Evolutionary conservation across 2,329 filamentous ascomycete species (phyloP), one percentile per base, ranked within the genome.

Genomic region (Sclerotinia glacialis): DNA sequence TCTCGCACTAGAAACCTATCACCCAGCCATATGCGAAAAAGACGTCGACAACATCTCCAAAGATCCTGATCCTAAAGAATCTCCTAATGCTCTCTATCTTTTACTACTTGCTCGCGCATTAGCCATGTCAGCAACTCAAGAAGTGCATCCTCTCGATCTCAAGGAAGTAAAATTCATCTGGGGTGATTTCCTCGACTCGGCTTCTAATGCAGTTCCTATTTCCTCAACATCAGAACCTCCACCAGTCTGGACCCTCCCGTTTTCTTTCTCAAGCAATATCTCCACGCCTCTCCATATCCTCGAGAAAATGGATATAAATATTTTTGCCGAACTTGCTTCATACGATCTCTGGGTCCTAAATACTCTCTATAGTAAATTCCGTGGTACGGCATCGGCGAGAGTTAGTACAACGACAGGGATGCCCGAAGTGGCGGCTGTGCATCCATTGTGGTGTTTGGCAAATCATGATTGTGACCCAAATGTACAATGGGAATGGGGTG

Each of bases 381-480:
- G 95, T 31, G 95, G 92, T 63, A 97, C 93, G 0, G 95, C 95
- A 0, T 96, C 92, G 2, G 94, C 93, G 5, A 86, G 91, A 49
- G 89, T 95, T 71, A 92, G 86, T 69, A 84, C 83, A 0, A 85
- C 85, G 72, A 91, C 94, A 69, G 91, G 93, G 3, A 86, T 91
- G 12, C 94, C 95, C 0, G 95, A 98, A 74, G 90, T 97, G 5
- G 92, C 92, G 37, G 94, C 94, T 37, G 93, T 98, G 37, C 93
- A 98, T 79, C 93, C 94, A 2, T 87, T 96, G 72, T 99, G 95
- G 93, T 98, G 93, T 78, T 83, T 98, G 40, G 93, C 94, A 37
- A 99, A 99, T 75, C 95, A 99, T 77, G 92, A 93, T 77, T 99
- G 95, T 78, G 88, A 97, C 76, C 95, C 95, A 11, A 97, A 97